phyloP scores from a whole-genome alignment of 2,329 filamentous ascomycete species.

The Neofusicoccum sp. region DNA sequence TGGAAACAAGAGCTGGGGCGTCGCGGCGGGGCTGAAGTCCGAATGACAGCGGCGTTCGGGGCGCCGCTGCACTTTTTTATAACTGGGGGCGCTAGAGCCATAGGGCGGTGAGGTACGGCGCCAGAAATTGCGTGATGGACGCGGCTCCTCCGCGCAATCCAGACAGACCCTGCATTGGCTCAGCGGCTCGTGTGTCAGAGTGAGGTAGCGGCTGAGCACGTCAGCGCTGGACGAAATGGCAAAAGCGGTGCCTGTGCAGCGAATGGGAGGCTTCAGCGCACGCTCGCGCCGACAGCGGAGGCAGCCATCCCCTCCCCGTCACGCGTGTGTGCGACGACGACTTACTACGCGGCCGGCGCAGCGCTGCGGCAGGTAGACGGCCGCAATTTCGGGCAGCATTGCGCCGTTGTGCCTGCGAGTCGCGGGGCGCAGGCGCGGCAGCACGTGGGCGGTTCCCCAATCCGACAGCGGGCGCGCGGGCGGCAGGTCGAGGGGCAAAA shows the following conservation, averaged over 20 bases:
- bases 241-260: too few species aligned
- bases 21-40: not conserved
- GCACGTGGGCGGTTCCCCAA: not conserved
- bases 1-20: not conserved
- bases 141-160: constrained; percentile 7
- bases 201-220: constrained; percentile 15
- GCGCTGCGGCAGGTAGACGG: not conserved
- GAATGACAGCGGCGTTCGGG: not conserved
- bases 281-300: not conserved
- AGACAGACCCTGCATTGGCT: not conserved
- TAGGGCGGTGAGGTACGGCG: constrained; percentile 12
- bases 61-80: constrained; percentile 6
- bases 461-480: constrained; percentile 1
- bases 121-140: constrained; percentile 17
- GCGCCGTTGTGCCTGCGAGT: not conserved
- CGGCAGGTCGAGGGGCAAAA: not conserved
- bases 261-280: not conserved
- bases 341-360: not conserved
- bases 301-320: not conserved
- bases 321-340: not conserved
- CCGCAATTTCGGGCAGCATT: constrained; percentile 11
- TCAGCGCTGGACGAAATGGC: constrained; percentile 7
- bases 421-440: not conserved
- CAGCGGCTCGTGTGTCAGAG: constrained; percentile 11
- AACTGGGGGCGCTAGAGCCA: not conserved